Conservation (phyloP, 148 eudicot species). For the Rhododendron mucronatum region DNA sequence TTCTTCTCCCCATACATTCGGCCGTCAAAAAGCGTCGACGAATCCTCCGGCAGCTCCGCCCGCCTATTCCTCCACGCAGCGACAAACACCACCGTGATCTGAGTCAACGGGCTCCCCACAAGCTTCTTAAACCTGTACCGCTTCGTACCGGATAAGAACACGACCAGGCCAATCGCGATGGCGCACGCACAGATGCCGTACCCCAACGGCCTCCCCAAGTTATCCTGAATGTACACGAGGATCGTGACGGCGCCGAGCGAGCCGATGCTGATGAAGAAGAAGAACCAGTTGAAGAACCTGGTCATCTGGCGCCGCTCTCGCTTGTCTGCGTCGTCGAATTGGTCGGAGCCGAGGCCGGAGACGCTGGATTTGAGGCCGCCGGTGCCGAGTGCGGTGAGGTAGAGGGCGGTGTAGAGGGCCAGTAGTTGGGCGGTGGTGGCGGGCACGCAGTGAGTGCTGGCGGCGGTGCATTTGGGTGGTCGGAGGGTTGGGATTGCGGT, state of each 20-base stretch:
- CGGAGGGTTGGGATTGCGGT: conserved; percentile 4
- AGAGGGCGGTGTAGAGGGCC: conserved; percentile 46
- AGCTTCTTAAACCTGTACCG: conserved; percentile 9
- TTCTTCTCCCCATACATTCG: conserved; percentile 5
- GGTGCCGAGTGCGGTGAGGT: conserved; percentile 63
- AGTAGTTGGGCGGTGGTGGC: not conserved
- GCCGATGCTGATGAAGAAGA: conserved; percentile 50
- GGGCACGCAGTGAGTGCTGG: not conserved
- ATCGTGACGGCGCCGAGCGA: conserved; percentile 46
- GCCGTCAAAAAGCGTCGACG: not conserved
- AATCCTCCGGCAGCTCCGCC: conserved; percentile 6
- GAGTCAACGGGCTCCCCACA: conserved; percentile 7
- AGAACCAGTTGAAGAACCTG: conserved; percentile 65
- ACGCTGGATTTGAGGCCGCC: conserved; percentile 70
- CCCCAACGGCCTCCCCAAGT: conserved; percentile 46
- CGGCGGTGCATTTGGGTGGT: conserved; percentile 1
- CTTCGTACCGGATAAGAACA: not conserved
- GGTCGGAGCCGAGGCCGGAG: conserved; percentile 66
- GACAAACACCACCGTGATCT: conserved; percentile 5
- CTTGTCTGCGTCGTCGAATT: conserved; percentile 52
- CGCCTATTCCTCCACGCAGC: conserved; percentile 6
- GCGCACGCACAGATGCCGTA: conserved; percentile 42
- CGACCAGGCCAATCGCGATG: not conserved
- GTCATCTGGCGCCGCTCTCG: conserved; percentile 39
- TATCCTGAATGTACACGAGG: conserved; percentile 54